Base-by-base conservation (phyloP, 2,329 filamentous ascomycete species). In the Fusarium scirpi region DNA sequence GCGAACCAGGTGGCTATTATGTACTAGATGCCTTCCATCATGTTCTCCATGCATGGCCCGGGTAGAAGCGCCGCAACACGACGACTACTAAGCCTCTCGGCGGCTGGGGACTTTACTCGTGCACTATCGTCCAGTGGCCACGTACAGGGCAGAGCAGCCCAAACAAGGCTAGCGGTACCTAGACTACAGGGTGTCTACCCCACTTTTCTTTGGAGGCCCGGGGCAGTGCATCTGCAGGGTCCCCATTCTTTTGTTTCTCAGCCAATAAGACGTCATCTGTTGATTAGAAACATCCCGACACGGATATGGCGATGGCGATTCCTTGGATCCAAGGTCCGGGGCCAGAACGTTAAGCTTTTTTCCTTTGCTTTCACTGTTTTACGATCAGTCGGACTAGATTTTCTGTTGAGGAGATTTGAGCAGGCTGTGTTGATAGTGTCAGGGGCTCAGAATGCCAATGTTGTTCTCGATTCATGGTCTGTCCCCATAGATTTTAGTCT, bases 221-320 rank as follows among this genome's bases (percentile, higher is more conserved):
- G 54, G 69, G 69, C 69, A 52, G 69, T 71, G 69, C 69, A 66
- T 48, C 48, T 52, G 46, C 48, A 60, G 38, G 59, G 25, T 22
- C 43, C 18, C 65, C 62, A 55, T 44, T 57, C 27, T 69, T 55
- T 65, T 58, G 45, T 27, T 29, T 53, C n/a, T 24, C 15, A 43
- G 20, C 49, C 29, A 58, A 40, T 48, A 53, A 56, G 18, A 12
- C 27, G 25, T 32, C 34, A 29, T 40, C 25, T 22, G 27, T 30
- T 34, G 25, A 48, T 40, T 51, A 25, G 34, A 54, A 59, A 59
- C 56, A 47, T 60, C 40, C 46, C 44, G 60, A 65, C 70, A 29
- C 49, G 32, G 49, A 41, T 52, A 66, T 69, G 67, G 70, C 67
- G 67, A 71, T 73, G 67, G 70, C 67, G 47, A 72, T 72, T 57